Conservation (phyloP, 352 stramenopile species). For the Globisporangium splendens region DNA sequence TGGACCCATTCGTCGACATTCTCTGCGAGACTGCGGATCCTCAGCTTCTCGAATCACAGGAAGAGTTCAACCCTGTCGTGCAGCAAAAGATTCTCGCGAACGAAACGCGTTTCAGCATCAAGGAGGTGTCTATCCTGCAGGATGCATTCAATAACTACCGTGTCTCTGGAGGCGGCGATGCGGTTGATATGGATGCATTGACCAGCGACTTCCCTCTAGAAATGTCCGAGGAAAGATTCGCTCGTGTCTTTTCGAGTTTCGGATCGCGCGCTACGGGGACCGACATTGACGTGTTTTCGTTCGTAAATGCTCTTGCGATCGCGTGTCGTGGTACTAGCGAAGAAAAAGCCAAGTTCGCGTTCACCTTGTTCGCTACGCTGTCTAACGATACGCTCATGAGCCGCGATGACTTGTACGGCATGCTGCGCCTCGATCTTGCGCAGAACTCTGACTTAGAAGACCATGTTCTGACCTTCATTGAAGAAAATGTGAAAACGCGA, state of each 20-base stretch:
- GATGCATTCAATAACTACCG: slow-evolving; percentile 86
- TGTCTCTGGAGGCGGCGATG: slow-evolving; percentile 55
- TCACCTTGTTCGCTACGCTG: slow-evolving; percentile 70
- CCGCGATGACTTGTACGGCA: slow-evolving; percentile 78
- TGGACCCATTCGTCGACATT: slow-evolving; percentile 82
- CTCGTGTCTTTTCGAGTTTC: slow-evolving; percentile 76
- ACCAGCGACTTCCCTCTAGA: slow-evolving; percentile 77
- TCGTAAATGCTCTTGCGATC: slow-evolving; percentile 77
- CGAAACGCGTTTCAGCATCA: slow-evolving; percentile 75
- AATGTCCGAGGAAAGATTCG: slow-evolving; percentile 80
- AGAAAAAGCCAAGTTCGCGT: slow-evolving; percentile 78
- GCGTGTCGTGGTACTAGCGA: slow-evolving; percentile 65
- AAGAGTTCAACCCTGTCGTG: slow-evolving; percentile 86
- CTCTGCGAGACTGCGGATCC: slow-evolving; percentile 78
- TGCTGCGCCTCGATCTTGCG: slow-evolving; percentile 79
- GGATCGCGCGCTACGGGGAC: slow-evolving; percentile 68
- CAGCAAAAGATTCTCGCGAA: slow-evolving; percentile 86
- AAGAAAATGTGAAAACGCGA: slow-evolving; percentile 46
- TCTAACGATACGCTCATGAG: slow-evolving; percentile 52
- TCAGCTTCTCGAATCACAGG: slow-evolving; percentile 77
- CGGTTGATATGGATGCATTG: slow-evolving; percentile 76
- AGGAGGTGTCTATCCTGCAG: slow-evolving; percentile 76
- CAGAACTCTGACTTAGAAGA: slow-evolving; percentile 71
- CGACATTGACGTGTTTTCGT: slow-evolving; percentile 86
- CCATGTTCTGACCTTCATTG: slow-evolving; percentile 59